Evolutionary conservation across 2,329 filamentous ascomycete genomes (phyloP), one percentile per base, ranked within the genome.

Genomic region (Geosmithia flava): DNA sequence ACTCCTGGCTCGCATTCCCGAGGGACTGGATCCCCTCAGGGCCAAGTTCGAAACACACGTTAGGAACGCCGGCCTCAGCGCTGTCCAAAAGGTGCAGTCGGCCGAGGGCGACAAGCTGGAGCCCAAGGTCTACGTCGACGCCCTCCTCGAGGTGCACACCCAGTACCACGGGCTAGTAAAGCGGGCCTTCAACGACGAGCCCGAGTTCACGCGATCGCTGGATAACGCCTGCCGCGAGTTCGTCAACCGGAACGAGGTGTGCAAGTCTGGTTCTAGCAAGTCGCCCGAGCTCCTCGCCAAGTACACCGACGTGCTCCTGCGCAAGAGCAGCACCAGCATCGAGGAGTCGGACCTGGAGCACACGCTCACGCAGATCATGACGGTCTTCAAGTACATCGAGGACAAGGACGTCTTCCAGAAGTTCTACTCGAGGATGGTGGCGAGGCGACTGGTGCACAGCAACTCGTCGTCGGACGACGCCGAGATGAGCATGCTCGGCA

Each of bases 381-480:
- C 91, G 1, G 88, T 98, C 48, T 98, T 98, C 79, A 97, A 97
- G 71, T 98, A 98, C 67, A 97, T 98, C 53, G 93, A 98, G 63
- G 94, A 98, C 68, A 98, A 98, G 74, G 93, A 98, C 60, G 94
- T 98, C 5, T 98, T 98, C 76, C 93, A 97, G 66, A 98, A 97
- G 66, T 98, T 96, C 68, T 98, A 98, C 69, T 95, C 91, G 2
- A 86, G 90, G 53, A 95, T 95, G 83, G 72, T 98, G 57, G 93
- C 93, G 46, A 88, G 95, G 64, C 88, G 93, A 58, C 71, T 98
- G 48, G 93, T 98, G 17, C 88, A 96, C 65, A 89, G 86, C 63
- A 96, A 85, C 62, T 97, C 93, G 0, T 93, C 93, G 3, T 96
- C 90, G 2, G 90, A 95, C 56, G 93, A 98, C 67, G 91, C 93